phyloP scores from a whole-genome alignment of 2,329 filamentous ascomycete species.

The Beauveria rudraprayagi region DNA sequence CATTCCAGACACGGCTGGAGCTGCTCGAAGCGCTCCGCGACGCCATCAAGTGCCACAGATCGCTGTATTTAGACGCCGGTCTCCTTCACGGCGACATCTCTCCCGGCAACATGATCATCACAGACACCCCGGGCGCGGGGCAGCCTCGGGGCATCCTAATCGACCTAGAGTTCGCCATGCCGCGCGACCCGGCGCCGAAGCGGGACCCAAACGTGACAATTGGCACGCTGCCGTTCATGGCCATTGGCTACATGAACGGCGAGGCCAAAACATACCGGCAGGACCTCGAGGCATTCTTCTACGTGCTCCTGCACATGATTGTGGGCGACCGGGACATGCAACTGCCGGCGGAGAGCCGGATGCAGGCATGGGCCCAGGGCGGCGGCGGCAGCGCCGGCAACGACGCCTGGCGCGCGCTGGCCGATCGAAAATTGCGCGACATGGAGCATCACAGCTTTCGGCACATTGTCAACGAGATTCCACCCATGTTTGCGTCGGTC shows the following conservation, averaged over 20 bases:
- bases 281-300: slow-evolving; percentile 23
- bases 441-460: not conserved
- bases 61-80: slow-evolving; percentile 11
- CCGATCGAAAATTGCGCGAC: not conserved
- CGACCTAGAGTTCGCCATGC: slow-evolving; percentile 15
- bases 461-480: not conserved
- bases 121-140: not conserved
- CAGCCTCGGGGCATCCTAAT: slow-evolving; percentile 14
- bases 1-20: slow-evolving; percentile 13
- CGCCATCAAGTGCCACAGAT: slow-evolving; percentile 16
- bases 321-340: slow-evolving; percentile 5
- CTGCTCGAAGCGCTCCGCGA: slow-evolving; percentile 16
- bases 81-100: slow-evolving; percentile 16
- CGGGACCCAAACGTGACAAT: not conserved
- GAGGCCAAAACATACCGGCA: slow-evolving; percentile 17
- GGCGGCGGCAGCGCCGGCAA: not conserved
- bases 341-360: not conserved
- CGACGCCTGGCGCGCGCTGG: not conserved
- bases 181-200: slow-evolving; percentile 8
- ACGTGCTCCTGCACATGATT: slow-evolving; percentile 15
- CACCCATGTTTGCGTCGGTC: not conserved
- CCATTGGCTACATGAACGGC: slow-evolving; percentile 16
- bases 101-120: slow-evolving; percentile 16
- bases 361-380: not conserved
- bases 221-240: slow-evolving; percentile 13